phyloP scores from a whole-genome alignment of 306 rosid species.

The Rosa lucieae region DNA sequence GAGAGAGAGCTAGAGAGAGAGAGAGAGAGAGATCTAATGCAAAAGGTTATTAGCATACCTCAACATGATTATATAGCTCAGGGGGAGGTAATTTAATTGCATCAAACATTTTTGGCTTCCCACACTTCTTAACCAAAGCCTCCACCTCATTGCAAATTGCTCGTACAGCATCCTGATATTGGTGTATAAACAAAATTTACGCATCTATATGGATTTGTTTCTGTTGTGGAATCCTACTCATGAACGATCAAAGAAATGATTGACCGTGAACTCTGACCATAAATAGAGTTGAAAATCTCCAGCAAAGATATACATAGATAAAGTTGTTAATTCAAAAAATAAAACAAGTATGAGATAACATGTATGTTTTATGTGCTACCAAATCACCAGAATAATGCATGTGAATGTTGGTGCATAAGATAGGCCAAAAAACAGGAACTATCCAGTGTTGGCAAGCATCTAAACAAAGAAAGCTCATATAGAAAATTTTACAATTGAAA shows the following conservation, averaged over 20 bases:
- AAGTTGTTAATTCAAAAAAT: too few species aligned
- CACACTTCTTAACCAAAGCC: conserved; percentile 82
- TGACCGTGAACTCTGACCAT: conserved; percentile 4
- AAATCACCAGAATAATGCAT: not conserved
- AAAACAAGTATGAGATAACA: not conserved
- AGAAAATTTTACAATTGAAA: not conserved
- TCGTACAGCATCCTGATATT: conserved; percentile 77
- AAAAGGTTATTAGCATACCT: conserved; percentile 47
- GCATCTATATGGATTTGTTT: not conserved
- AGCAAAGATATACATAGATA: not conserved
- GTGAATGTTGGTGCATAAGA: not conserved
- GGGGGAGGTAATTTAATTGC: conserved; percentile 92
- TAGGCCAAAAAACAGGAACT: not conserved
- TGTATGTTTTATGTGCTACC: not conserved
- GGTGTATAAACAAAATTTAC: conserved; percentile 34
- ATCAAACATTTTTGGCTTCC: conserved; percentile 91
- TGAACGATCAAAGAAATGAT: conserved; percentile 25
- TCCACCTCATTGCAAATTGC: conserved; percentile 85
- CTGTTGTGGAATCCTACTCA: not conserved
- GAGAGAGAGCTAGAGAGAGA: not conserved
- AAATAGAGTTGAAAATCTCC: conserved; percentile 14
- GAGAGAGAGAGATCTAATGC: not conserved
- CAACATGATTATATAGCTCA: conserved; percentile 75
- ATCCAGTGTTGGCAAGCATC: conserved; percentile 2
- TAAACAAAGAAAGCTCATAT: not conserved